phyloP scores from a whole-genome alignment of 2,329 filamentous ascomycete species.

The Xylariales sp. region DNA sequence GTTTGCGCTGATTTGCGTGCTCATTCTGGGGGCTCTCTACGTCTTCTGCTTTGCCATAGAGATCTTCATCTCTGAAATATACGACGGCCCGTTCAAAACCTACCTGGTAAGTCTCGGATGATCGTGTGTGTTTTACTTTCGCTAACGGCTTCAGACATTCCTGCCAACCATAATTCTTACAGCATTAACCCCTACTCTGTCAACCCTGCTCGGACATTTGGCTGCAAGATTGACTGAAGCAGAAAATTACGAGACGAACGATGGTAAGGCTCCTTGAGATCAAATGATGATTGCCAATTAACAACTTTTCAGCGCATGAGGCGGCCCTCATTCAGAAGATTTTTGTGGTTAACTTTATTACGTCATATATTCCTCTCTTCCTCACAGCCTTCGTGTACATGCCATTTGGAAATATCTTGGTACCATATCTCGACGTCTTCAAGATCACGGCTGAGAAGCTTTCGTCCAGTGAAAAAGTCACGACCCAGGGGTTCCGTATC shows the following conservation, averaged over 20 bases:
- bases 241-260: conserved; percentile 90
- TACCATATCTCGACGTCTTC: conserved; percentile 84
- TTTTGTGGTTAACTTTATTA: conserved; percentile 95
- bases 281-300: too few relatives aligned
- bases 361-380: conserved; percentile 87
- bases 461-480: conserved; percentile 68
- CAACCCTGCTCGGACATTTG: conserved; percentile 67
- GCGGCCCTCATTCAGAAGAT: conserved; percentile 86
- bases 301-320: conserved; percentile 57
- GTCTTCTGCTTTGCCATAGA: conserved; percentile 86
- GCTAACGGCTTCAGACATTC: conserved; percentile 57
- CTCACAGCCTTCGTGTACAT: conserved; percentile 93
- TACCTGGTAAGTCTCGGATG: conserved; percentile 58
- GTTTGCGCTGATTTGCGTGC: conserved; percentile 71
- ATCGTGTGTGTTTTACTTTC: background rate
- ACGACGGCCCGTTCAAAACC: conserved; percentile 81
- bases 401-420: conserved; percentile 78
- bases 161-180: conserved; percentile 87
- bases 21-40: conserved; percentile 76
- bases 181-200: conserved; percentile 73
- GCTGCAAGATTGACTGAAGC: conserved; percentile 74
- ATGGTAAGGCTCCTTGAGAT: too few relatives aligned
- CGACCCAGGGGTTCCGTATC: conserved; percentile 67
- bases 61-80: conserved; percentile 93
- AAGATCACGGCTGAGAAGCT: conserved; percentile 69